These are phyloP conservation scores for Paramecium octaurelia DNA, from an alignment of 73 alveolate species.

Conservation along the genomic window DNA sequence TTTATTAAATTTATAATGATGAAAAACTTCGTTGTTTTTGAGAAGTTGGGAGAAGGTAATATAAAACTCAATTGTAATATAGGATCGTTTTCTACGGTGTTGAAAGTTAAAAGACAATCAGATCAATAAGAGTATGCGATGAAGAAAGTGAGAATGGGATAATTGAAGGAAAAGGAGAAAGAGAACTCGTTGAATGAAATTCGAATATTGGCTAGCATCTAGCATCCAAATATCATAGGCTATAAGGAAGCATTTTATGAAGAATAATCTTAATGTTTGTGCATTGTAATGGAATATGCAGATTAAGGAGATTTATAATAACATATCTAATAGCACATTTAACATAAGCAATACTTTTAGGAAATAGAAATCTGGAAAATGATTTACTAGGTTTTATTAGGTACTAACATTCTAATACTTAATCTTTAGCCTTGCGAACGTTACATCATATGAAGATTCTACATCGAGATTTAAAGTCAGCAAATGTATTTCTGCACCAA, in stretches of 20 bases:
- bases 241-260: constrained; percentile 73
- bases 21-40: constrained; percentile 66
- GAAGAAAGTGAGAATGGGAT: constrained; percentile 68
- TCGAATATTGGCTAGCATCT: constrained; percentile 73
- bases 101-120: constrained; percentile 69
- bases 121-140: constrained; percentile 69
- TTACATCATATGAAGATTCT: constrained; percentile 62
- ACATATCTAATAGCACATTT: constrained; percentile 67
- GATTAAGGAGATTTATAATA: constrained; percentile 72
- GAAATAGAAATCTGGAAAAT: constrained; percentile 80
- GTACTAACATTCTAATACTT: neutral
- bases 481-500: constrained; percentile 69
- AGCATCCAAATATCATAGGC: constrained; percentile 63
- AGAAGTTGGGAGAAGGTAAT: constrained; percentile 73
- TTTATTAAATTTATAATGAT: neutral
- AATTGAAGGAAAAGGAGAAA: constrained; percentile 67
- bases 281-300: constrained; percentile 77
- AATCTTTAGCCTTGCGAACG: constrained; percentile 55
- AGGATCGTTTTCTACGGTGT: constrained; percentile 73
- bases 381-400: constrained; percentile 68
- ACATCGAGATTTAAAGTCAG: constrained; percentile 76
- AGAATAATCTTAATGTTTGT: constrained; percentile 55
- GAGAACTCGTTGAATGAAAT: constrained; percentile 83
- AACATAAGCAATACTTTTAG: constrained; percentile 55
- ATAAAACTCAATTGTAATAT: neutral